phyloP scores from a whole-genome alignment of 768 basidiomycete species.

The Tylopilus sp. region DNA sequence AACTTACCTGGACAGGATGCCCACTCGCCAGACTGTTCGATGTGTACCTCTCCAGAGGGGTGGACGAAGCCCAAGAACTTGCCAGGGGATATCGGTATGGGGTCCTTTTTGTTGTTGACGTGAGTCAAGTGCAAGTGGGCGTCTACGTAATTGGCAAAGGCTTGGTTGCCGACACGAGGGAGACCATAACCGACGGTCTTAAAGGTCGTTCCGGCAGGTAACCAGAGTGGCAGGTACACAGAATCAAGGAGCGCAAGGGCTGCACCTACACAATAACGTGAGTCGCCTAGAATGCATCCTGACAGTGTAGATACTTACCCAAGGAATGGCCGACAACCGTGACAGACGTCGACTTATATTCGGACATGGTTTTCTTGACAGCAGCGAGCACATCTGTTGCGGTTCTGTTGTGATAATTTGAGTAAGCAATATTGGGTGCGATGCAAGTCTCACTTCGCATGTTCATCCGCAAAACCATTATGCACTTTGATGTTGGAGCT shows the following conservation, averaged over 20 bases:
- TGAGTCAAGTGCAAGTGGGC: conserved; percentile 43
- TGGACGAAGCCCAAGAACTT: conserved; percentile 40
- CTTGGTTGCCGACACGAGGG: conserved; percentile 52
- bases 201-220: conserved; percentile 33
- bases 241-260: conserved; percentile 39
- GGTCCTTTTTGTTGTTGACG: conserved; percentile 50
- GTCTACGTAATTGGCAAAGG: conserved; percentile 57
- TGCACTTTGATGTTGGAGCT: conserved; percentile 41
- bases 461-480: conserved; percentile 43
- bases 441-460: conserved; percentile 38
- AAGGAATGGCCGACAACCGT: conserved; percentile 46
- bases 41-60: conserved; percentile 42
- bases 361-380: conserved; percentile 39
- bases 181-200: conserved; percentile 34
- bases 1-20: conserved; percentile 46
- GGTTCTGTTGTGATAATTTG: conserved; percentile 27
- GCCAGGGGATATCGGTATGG: conserved; percentile 35
- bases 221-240: conserved; percentile 38
- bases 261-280: conserved; percentile 23
- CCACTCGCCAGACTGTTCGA: conserved; percentile 48
- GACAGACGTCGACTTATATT: conserved; percentile 34
- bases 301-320: conserved; percentile 18
- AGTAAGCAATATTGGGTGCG: not conserved
- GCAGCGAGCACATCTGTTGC: conserved; percentile 42
- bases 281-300: not conserved